Conservation (phyloP, 352 stramenopile genomes). For the Phytophthora aleatoria region DNA sequence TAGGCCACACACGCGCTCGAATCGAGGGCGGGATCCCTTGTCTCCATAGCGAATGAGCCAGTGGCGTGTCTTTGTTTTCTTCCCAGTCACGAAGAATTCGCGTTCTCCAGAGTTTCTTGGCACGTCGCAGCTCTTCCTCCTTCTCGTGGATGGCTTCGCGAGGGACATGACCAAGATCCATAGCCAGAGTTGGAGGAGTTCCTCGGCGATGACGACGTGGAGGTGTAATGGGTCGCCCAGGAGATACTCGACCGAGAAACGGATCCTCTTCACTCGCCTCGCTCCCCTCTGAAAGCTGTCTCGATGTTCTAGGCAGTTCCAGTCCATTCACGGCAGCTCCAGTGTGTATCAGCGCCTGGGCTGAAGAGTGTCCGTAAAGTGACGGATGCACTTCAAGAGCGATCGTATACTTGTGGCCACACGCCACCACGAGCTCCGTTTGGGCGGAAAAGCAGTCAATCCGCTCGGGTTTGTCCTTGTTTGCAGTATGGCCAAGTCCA, state of each 20-base stretch:
- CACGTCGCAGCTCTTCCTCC: constrained; percentile 79
- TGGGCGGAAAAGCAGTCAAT: constrained; percentile 72
- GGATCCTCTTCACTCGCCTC: constrained; percentile 34
- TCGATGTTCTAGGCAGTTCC: constrained; percentile 16
- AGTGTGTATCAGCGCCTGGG: constrained; percentile 7
- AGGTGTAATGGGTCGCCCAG: constrained; percentile 14
- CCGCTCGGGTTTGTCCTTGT: constrained; percentile 79
- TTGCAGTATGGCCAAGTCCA: constrained; percentile 75
- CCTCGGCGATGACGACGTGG: constrained; percentile 30
- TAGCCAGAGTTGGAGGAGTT: constrained; percentile 26
- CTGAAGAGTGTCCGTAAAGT: constrained; percentile 22
- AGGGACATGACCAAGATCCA: constrained; percentile 20
- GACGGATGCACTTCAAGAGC: constrained; percentile 55
- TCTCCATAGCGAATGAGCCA: constrained; percentile 80
- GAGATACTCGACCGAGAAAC: constrained; percentile 13
- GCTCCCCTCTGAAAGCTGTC: constrained; percentile 28
- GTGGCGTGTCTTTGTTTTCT: constrained; percentile 68
- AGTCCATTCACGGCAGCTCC: constrained; percentile 12
- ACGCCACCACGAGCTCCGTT: constrained; percentile 66
- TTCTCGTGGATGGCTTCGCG: constrained; percentile 74
- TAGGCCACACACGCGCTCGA: constrained; percentile 80
- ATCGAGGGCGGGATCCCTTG: constrained; percentile 85
- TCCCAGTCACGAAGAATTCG: constrained; percentile 82
- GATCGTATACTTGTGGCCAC: constrained; percentile 85
- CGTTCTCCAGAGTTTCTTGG: constrained; percentile 85